Base-by-base conservation (phyloP, 2,329 filamentous ascomycete genomes). In the Fusarium fracticaudum region DNA sequence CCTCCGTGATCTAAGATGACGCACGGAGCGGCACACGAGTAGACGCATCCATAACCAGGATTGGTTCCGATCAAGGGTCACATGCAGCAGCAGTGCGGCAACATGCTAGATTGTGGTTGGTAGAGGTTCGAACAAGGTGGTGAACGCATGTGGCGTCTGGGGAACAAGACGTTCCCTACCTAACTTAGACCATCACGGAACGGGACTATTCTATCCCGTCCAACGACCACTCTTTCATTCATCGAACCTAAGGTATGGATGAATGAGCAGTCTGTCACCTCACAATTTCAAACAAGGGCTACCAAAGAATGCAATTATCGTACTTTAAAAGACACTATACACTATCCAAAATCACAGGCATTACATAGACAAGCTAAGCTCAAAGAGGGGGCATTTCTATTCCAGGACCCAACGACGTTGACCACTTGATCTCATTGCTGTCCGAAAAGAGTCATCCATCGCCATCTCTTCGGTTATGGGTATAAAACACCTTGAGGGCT, bases 261-360 rank as follows among this genome's bases (percentile, higher is more conserved):
- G 14, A 26, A 29, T 10, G 24, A 20, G 18, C 31, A 37, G 14
- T 20, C 14, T 51, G 31, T 51, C 17, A 31, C 29, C 20, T 59
- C 33, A 37, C 55, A 17, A 35, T n/a, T 38, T 9, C 11, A 29
- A 18, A n/a, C 12, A 15, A 38, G 48, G 40, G 37, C 26, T 43
- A 54, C 38, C 40, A 26, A 61, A 40, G 37, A 31, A 45, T 45
- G 51, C 54, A 66, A 75, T 71, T 59, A 54, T 51, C 41, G 60
- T 33, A 54, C 64, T 72, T 72, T 51, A 69, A 67, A 47, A 59
- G 53, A 75, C 63, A 74, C 72, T 76, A 74, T 62, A 76, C 69
- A 75, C 60, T 77, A 77, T 67, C 63, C 67, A 67, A 67, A 64
- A 76, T 76, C 63, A 74, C 68, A 77, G 55, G 71, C 72, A 77